Base-by-base conservation (phyloP, 2,329 filamentous ascomycete genomes). In the Cordyceps javanica region DNA sequence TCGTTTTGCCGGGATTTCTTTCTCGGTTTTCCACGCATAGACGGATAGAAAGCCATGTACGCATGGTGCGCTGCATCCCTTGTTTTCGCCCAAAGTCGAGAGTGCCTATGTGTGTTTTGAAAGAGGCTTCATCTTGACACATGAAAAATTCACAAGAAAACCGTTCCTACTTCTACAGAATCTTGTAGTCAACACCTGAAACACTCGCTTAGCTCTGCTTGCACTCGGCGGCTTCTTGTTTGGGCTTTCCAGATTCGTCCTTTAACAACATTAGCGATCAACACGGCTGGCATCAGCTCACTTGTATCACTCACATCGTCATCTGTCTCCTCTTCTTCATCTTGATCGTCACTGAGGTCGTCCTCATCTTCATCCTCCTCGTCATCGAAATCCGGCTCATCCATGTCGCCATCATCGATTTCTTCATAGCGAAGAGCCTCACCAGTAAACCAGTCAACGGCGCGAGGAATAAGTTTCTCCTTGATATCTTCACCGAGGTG, bases 401-500 rank as follows among this genome's bases (percentile, higher is more conserved):
- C 88, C 62, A 91, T 79, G 61, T 93, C 91, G 56, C 96, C 89
- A 51, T 83, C 84, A 39, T 93, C 89, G 60, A 96, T 75, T 73
- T 97, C 93, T 81, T 99, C 94, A 67, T 91, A 99, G 66, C 94
- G 92, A 62, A 99, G 86, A 65, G 94, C 94, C 78, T 99, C 94
- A 59, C 94, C 94, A 55, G 94, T 99, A 75, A 99, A 99, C 94
- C 94, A 99, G 77, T 99, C 94, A 68, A 99, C 94, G 59, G 95
- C 94, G 66, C 93, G 91, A 63, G 94, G 94, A 66, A 99, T 99
- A 64, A 99, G 83, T 81, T 99, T 99, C 83, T 99, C 94, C 81
- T 99, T 99, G 78, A 99, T 97, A 71, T 99, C 94, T 80, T 99
- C 94, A 64, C 94, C 94, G 45, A 99, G 86, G 77, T 97, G 93